A percentile compares a stretch with the other conserved stretches of the same genome.
phyloP scores from a whole-genome alignment of 2,329 filamentous ascomycete species.

The Colletotrichum viniferum region DNA sequence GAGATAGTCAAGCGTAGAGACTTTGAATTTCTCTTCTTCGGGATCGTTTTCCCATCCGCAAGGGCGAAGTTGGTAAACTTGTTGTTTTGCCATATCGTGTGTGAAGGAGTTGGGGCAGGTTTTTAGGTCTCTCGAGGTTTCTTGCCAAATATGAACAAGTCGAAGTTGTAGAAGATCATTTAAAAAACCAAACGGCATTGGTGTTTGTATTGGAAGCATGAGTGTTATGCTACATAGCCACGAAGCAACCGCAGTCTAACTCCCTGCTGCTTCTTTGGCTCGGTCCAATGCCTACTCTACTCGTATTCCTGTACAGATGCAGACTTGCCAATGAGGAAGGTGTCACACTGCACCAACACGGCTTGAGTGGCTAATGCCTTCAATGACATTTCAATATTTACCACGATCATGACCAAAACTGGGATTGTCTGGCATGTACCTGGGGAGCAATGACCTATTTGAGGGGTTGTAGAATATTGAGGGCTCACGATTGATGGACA shows the following conservation, averaged over 20 bases:
- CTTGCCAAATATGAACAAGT: not conserved
- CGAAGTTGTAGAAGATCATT: not conserved
- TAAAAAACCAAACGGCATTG: not conserved
- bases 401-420: not conserved
- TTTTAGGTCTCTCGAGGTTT: not conserved
- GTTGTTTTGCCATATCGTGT: conserved; percentile 29
- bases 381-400: not conserved
- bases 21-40: conserved; percentile 37
- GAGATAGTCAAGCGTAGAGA: conserved; percentile 43
- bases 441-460: not conserved
- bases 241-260: not conserved
- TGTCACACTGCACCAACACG: fast-evolving
- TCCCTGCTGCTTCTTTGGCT: not conserved
- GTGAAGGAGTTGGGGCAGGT: fast-evolving
- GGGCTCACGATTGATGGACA: not conserved
- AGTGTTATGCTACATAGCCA: not conserved
- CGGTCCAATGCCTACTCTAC: not conserved
- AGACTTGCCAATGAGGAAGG: not conserved
- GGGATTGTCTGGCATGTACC: not conserved
- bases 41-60: conserved; percentile 40
- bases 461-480: fast-evolving
- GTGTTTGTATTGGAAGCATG: not conserved
- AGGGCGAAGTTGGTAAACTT: conserved; percentile 33
- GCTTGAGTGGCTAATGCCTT: not conserved
- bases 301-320: not conserved